These are phyloP conservation scores for Blastocystis sp. DNA, from an alignment of 352 stramenopile genomes.

Conservation along the genomic window DNA sequence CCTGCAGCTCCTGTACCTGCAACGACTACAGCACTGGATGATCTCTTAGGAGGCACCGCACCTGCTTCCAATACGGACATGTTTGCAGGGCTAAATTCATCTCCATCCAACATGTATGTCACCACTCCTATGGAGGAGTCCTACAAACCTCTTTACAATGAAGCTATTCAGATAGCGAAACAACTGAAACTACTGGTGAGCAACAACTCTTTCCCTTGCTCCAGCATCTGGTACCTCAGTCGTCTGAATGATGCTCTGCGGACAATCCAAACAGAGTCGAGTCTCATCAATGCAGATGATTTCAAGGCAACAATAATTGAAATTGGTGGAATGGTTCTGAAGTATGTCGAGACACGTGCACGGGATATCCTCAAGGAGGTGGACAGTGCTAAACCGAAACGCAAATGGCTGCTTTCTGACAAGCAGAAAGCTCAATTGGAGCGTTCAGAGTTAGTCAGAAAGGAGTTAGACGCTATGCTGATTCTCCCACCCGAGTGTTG, in stretches of 20 bases:
- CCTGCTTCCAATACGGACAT: neutral
- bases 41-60: neutral
- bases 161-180: constrained; percentile 49
- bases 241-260: constrained; percentile 42
- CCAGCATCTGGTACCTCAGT: neutral
- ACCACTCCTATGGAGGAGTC: neutral
- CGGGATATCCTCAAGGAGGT: constrained; percentile 44
- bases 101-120: neutral
- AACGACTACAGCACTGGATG: neutral
- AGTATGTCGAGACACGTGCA: constrained; percentile 26
- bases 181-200: neutral
- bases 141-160: constrained; percentile 28
- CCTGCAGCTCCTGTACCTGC: neutral
- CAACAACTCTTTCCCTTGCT: constrained; percentile 10
- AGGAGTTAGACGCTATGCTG: constrained; percentile 33
- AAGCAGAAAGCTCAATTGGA: constrained; percentile 50
- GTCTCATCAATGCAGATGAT: constrained; percentile 14
- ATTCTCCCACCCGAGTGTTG: neutral
- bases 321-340: neutral
- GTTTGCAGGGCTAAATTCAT: neutral
- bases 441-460: neutral
- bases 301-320: constrained; percentile 18
- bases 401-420: constrained; percentile 27
- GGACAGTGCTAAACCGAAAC: constrained; percentile 26
- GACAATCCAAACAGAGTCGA: constrained; percentile 4